phyloP scores from a whole-genome alignment of 2,329 filamentous ascomycete genomes.

The Ceratocystiopsis brevicomis region DNA sequence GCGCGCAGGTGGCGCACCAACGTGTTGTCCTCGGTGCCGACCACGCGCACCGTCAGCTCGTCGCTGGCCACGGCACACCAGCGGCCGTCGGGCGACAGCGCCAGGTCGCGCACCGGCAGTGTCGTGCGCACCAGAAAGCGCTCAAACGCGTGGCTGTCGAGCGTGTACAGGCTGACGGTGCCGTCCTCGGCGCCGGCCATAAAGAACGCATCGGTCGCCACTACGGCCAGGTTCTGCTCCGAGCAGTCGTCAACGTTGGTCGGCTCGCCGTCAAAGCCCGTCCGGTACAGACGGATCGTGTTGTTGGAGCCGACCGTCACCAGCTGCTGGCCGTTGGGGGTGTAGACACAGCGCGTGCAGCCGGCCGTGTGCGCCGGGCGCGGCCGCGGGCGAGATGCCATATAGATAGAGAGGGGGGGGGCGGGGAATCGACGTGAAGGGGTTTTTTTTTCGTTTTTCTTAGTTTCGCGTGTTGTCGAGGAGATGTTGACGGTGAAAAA shows the following conservation, averaged over 20 bases:
- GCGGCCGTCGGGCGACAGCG: slow-evolving; percentile 58
- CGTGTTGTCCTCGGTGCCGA: slow-evolving; percentile 62
- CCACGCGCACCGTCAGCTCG: slow-evolving; percentile 77
- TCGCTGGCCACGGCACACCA: slow-evolving; percentile 97
- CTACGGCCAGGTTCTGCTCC: slow-evolving; percentile 68
- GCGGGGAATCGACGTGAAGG: no score
- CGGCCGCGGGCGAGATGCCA: slow-evolving; percentile 32
- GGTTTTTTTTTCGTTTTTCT: no score
- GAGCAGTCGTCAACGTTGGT: slow-evolving; percentile 79
- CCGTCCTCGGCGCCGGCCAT: slow-evolving; percentile 86
- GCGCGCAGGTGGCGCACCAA: slow-evolving; percentile 63
- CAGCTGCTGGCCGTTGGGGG: slow-evolving; percentile 67
- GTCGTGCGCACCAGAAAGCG: slow-evolving; percentile 66
- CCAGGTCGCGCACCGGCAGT: slow-evolving; percentile 72
- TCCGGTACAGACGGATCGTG: slow-evolving; percentile 79
- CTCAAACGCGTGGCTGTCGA: slow-evolving; percentile 55
- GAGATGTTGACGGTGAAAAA: no score
- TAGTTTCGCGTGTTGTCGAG: no score
- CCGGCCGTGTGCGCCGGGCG: slow-evolving; percentile 68
- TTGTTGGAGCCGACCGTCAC: slow-evolving; percentile 90
- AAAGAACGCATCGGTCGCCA: slow-evolving; percentile 61
- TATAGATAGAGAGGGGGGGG: no score
- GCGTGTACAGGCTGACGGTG: slow-evolving; percentile 84
- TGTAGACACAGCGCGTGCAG: slow-evolving; percentile 73
- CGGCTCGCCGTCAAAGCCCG: slow-evolving; percentile 81